phyloP scores from a whole-genome alignment of 2,329 filamentous ascomycete genomes.

The Cercospora janseana region DNA sequence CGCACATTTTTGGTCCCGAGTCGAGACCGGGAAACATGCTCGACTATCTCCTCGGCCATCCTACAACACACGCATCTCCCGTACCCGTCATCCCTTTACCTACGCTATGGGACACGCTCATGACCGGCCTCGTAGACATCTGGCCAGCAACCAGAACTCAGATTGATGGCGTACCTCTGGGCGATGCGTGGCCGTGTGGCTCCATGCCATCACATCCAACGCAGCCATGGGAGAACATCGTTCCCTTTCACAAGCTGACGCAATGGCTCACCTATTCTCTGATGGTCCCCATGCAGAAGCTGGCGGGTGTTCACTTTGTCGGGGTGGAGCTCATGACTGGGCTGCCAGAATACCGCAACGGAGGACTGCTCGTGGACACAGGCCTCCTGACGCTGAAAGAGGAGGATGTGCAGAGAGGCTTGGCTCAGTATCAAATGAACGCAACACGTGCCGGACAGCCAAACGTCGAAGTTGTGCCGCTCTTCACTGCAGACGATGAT shows the following conservation, averaged over 20 bases:
- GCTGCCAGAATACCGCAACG: constrained; percentile 88
- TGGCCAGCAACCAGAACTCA: constrained; percentile 86
- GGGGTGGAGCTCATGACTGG: constrained; percentile 83
- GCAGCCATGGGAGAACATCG: constrained; percentile 73
- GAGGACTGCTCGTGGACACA: constrained; percentile 81
- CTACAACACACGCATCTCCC: constrained; percentile 82
- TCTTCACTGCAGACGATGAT: constrained; percentile 71
- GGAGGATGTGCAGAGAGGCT: constrained; percentile 66
- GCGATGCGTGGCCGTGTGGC: constrained; percentile 90
- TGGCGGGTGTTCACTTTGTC: constrained; percentile 77
- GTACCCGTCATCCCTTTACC: constrained; percentile 83
- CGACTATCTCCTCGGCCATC: constrained; percentile 89
- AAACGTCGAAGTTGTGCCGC: constrained; percentile 69
- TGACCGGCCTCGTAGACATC: constrained; percentile 80
- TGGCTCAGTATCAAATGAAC: constrained; percentile 68
- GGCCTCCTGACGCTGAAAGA: constrained; percentile 75
- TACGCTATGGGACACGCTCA: constrained; percentile 85
- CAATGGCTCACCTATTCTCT: constrained; percentile 94
- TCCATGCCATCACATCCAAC: constrained; percentile 74
- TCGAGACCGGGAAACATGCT: constrained; percentile 92
- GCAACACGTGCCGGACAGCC: constrained; percentile 69
- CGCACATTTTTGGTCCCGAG: constrained; percentile 79
- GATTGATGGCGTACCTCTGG: constrained; percentile 81
- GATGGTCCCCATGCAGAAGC: constrained; percentile 82
- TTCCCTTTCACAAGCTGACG: constrained; percentile 90